Evolutionary conservation across 495 filamentous ascomycete species (phyloP), one percentile per base, ranked within the genome.

Genomic region (Hyphodiscus hymeniophilus): DNA sequence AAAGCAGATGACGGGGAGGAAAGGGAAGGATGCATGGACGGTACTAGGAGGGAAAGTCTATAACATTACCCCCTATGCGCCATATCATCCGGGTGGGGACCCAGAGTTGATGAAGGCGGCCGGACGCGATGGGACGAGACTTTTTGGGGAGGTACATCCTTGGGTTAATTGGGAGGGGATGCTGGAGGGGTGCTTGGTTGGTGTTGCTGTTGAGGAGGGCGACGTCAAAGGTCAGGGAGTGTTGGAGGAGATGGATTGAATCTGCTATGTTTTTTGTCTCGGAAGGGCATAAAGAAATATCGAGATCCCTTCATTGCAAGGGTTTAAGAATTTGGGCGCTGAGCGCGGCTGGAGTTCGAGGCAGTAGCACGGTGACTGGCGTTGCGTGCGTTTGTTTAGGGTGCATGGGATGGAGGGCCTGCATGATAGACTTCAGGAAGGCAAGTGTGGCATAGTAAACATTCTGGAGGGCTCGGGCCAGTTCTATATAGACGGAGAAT

Each of bases 151-250:
- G 69, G 76, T 90, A 18, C 92, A 98, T 71, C 89, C 91, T 15
- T 98, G 94, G 92, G 91, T 98, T 8, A 98, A 94, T 58, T 94
- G 87, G 73, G 94, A 97, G 69, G 85, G 83, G 3, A 95, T 98
- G 78, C 65, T 98, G 44, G 77, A 80, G 20, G 78, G 84, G 57
- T 96, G 91, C 63, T 57, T 95, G 52, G 74, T 98, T 3, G 92
- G 92, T 1, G 80, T 95, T 24, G 67, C 88, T 62, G 88, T 97
- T 32, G 72, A 76, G 3, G 94, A 97, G 72, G 71, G 77, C 45
- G 82, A 89, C 32, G 72, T 49, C 12, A 24, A 48, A 16, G 30
- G 28, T 30, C 54, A 62, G 44, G 47, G 39, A 16, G 34, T 52
- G 18, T 58, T 82, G 63, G 87, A 90, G 49, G 72, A 73, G 42